Evolutionary conservation across 306 rosid species (phyloP).

Genomic region (Prunus davidiana): DNA sequence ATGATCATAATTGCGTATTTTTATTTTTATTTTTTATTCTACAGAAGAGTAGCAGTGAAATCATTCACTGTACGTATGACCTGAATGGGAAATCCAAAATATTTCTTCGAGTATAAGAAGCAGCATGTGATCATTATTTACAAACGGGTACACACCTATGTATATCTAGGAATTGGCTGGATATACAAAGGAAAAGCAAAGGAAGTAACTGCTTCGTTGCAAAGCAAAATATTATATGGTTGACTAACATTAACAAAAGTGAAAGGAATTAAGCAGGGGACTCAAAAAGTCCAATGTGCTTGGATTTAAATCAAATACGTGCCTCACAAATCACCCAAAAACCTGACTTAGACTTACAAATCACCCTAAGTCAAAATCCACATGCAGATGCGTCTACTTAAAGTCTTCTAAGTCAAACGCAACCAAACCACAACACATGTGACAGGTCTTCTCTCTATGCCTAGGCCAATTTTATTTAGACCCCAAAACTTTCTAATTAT

Average conservation of each 20-base stretch:
- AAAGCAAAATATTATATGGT: background rate
- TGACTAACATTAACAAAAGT: background rate
- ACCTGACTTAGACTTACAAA: slow-evolving; percentile 8
- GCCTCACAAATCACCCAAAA: slow-evolving; percentile 27
- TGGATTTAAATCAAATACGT: slow-evolving; percentile 17
- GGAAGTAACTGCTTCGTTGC: background rate
- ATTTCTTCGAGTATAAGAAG: background rate
- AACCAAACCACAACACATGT: background rate
- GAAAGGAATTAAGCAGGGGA: background rate
- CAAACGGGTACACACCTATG: background rate
- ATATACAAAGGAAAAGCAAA: background rate
- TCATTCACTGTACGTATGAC: too few species aligned
- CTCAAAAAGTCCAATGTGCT: background rate
- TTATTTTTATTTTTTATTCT: too few species aligned
- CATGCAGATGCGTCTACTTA: background rate
- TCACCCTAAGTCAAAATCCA: slow-evolving; percentile 4
- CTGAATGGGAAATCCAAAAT: background rate
- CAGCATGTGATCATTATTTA: background rate
- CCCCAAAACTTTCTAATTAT: too few species aligned
- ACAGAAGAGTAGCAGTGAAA: too few species aligned
- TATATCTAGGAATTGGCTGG: background rate
- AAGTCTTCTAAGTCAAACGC: background rate
- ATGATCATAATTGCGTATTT: too few species aligned
- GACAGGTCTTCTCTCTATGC: background rate
- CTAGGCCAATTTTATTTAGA: too few species aligned